Evolutionary conservation across 2,329 filamentous ascomycete genomes (phyloP).

Genomic region (Fusarium ramigenum): DNA sequence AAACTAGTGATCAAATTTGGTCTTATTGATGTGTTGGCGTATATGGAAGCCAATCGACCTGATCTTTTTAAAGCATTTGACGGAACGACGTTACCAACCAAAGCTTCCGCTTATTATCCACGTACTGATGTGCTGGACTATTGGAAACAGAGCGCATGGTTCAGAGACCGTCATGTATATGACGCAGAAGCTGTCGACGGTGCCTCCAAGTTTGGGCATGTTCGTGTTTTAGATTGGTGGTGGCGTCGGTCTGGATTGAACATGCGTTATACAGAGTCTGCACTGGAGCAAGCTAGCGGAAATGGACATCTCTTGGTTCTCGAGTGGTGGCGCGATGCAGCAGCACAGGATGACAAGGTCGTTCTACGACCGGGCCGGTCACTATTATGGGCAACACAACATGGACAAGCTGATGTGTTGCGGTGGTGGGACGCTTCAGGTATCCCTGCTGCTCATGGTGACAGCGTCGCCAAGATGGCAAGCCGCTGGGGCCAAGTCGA

Average conservation of each 20-base stretch:
- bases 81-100: constrained; percentile 84
- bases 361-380: constrained; percentile 84
- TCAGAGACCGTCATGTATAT: constrained; percentile 83
- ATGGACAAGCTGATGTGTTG: constrained; percentile 79
- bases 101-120: constrained; percentile 87
- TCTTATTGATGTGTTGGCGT: constrained; percentile 79
- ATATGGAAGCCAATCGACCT: constrained; percentile 67
- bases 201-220: constrained; percentile 85
- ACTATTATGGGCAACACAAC: constrained; percentile 84
- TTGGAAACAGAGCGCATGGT: constrained; percentile 86
- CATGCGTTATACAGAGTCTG: constrained; percentile 85
- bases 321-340: constrained; percentile 89
- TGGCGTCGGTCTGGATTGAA: constrained; percentile 78
- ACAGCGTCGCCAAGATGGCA: constrained; percentile 84
- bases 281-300: constrained; percentile 86
- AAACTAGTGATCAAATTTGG: constrained; percentile 93
- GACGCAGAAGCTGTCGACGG: constrained; percentile 85
- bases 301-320: constrained; percentile 87
- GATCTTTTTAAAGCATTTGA: constrained; percentile 89
- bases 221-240: constrained; percentile 93
- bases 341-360: constrained; percentile 65
- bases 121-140: constrained; percentile 87
- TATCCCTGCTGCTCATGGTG: constrained; percentile 81
- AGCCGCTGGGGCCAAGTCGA: constrained; percentile 85
- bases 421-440: constrained; percentile 89